phyloP scores from a whole-genome alignment of 257 asterid species.

The Misopates orontium region DNA sequence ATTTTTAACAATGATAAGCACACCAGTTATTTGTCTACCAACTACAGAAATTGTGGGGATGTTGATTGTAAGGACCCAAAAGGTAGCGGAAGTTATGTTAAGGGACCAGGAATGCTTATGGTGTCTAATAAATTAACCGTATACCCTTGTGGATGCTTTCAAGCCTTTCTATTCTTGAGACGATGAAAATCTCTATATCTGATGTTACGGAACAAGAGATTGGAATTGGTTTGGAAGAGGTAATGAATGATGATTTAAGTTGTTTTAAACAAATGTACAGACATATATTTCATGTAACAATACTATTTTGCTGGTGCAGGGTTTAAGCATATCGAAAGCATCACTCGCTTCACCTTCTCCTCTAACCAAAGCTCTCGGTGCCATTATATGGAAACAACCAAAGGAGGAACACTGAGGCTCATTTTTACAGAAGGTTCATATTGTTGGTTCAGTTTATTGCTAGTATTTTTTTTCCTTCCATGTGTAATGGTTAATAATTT shows the following conservation, averaged over 20 bases:
- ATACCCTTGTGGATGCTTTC: slow-evolving; percentile 13
- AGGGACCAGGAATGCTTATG: background rate
- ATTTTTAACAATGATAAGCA: background rate
- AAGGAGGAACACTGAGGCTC: no score
- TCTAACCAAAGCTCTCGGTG: background rate
- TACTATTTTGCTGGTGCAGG: slow-evolving; percentile 16
- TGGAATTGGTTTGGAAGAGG: slow-evolving; percentile 22
- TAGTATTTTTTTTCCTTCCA: no score
- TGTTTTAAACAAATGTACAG: background rate
- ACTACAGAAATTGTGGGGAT: background rate
- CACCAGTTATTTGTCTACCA: no score
- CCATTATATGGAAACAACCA: background rate
- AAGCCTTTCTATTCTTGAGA: background rate
- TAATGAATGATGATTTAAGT: background rate
- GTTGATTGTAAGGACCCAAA: background rate
- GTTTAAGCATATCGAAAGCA: slow-evolving; percentile 13
- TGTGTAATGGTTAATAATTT: no score
- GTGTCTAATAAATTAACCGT: slow-evolving; percentile 31
- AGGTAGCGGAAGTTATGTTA: slow-evolving; percentile 15
- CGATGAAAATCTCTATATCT: background rate
- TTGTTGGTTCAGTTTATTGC: no score
- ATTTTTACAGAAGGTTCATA: no score
- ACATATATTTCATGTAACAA: no score
- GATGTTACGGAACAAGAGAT: slow-evolving; percentile 22
- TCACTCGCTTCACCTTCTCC: slow-evolving; percentile 17